Evolutionary conservation across 495 filamentous ascomycete genomes (phyloP).

Genomic region (Penicillium nucicola): DNA sequence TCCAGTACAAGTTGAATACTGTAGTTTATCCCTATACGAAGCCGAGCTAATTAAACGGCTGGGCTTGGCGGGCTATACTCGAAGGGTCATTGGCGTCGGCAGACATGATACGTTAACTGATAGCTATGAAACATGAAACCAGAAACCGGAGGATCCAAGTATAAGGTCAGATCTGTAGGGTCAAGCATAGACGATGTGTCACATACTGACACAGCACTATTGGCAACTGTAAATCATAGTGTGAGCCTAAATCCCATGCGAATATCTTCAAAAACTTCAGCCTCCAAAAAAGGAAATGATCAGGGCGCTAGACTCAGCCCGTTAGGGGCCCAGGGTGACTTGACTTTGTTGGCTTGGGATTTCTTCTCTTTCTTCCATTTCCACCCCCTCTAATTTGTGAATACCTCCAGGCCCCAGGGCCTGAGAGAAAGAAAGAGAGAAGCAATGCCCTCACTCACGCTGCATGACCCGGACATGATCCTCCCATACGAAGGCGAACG

Average conservation of each 20-base stretch:
- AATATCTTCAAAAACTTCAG: conserved; percentile 6
- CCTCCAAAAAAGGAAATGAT: conserved; percentile 24
- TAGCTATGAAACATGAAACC: neutral
- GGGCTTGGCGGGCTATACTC: neutral
- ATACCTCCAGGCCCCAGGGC: conserved; percentile 10
- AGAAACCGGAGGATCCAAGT: too few species aligned
- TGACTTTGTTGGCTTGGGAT: conserved; percentile 4
- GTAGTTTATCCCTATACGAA: too few species aligned
- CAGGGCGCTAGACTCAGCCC: conserved; percentile 23
- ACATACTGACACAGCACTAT: neutral
- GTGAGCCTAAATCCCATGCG: neutral
- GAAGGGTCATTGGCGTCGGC: neutral
- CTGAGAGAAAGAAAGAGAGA: neutral
- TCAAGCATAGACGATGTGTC: neutral
- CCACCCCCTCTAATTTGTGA: conserved; percentile 1
- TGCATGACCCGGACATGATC: conserved; percentile 95
- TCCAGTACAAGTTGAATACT: too few species aligned
- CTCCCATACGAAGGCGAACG: conserved; percentile 61
- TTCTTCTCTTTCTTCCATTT: conserved; percentile 4
- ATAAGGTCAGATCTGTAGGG: too few species aligned
- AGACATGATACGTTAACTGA: too few species aligned
- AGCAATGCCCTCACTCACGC: conserved; percentile 66
- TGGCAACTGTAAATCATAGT: neutral
- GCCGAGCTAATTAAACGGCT: neutral
- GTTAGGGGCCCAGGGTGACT: conserved; percentile 17